Evolutionary conservation across 768 basidiomycete species (phyloP).

Genomic region (Collybia sp.): DNA sequence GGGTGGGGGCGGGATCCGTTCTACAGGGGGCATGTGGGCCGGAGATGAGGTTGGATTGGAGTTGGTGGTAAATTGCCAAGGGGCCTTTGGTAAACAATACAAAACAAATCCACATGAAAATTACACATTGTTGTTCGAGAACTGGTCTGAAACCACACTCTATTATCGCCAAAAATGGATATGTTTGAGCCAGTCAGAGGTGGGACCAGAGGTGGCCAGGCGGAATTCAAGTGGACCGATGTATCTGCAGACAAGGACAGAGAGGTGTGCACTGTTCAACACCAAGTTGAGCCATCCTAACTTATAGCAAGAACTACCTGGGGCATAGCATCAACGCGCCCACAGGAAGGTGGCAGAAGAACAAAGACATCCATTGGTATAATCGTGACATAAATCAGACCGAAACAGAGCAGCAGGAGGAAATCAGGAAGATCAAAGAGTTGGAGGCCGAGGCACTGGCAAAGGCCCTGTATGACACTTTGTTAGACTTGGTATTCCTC

Average conservation of each 20-base stretch:
- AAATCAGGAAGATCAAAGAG: slow-evolving; percentile 81
- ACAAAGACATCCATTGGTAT: slow-evolving; percentile 97
- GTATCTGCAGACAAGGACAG: slow-evolving; percentile 91
- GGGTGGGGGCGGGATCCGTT: slow-evolving; percentile 4
- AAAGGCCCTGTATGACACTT: slow-evolving; percentile 60
- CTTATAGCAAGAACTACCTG: slow-evolving; percentile 70
- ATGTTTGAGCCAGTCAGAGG: slow-evolving; percentile 88
- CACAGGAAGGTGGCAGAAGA: slow-evolving; percentile 95
- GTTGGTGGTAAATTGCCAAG: neutral
- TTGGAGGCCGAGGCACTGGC: slow-evolving; percentile 86
- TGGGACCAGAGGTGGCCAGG: slow-evolving; percentile 89
- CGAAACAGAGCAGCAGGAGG: slow-evolving; percentile 55
- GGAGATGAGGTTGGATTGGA: too few relatives aligned
- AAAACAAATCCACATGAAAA: slow-evolving; percentile 2
- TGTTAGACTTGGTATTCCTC: neutral
- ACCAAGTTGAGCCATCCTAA: slow-evolving; percentile 5
- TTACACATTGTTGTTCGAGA: neutral
- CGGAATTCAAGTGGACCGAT: slow-evolving; percentile 89
- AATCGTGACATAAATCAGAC: slow-evolving; percentile 48
- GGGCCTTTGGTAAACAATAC: neutral
- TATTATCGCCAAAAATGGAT: too few relatives aligned
- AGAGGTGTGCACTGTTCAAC: slow-evolving; percentile 47
- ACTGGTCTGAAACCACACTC: neutral
- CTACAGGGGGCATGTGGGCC: neutral
- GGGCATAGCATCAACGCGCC: slow-evolving; percentile 95